phyloP scores from a whole-genome alignment of 2,329 filamentous ascomycete species.

The Hypomyces rosellus region DNA sequence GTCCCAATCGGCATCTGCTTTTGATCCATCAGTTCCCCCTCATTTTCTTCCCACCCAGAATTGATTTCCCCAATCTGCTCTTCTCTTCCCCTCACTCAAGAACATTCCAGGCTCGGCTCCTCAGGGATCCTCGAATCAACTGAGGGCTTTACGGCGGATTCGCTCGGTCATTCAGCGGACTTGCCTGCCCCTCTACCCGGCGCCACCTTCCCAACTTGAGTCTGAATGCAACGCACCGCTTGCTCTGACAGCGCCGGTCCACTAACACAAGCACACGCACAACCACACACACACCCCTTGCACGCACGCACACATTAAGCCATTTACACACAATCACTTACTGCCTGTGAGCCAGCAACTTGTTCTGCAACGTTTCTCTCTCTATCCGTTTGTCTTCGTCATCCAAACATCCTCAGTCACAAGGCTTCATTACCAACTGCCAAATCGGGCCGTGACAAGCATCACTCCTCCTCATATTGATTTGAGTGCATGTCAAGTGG shows the following conservation, averaged over 20 bases:
- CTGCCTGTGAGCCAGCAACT: too few species aligned
- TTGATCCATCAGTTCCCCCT: too few species aligned
- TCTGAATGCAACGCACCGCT: constrained; percentile 9
- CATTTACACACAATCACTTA: neutral
- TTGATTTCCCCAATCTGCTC: too few species aligned
- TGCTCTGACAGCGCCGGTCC: neutral
- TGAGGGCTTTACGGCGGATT: neutral
- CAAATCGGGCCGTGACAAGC: constrained; percentile 8
- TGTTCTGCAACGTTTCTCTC: constrained; percentile 10
- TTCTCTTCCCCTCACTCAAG: neutral
- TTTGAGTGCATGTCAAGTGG: neutral
- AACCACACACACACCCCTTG: neutral
- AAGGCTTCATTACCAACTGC: constrained; percentile 10
- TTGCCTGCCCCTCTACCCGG: neutral
- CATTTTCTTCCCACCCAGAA: neutral
- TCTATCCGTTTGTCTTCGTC: constrained; percentile 2
- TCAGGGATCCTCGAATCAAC: neutral
- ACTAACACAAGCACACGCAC: neutral
- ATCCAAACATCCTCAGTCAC: constrained; percentile 9
- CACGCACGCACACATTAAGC: constrained; percentile 1
- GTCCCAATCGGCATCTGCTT: too few species aligned
- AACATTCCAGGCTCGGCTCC: neutral
- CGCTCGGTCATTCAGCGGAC: constrained; percentile 1
- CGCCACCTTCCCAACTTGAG: constrained; percentile 12
- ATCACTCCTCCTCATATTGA: neutral